phyloP scores from a whole-genome alignment of 1,284 basidiomycete species.

The Cronartium quercuum region DNA sequence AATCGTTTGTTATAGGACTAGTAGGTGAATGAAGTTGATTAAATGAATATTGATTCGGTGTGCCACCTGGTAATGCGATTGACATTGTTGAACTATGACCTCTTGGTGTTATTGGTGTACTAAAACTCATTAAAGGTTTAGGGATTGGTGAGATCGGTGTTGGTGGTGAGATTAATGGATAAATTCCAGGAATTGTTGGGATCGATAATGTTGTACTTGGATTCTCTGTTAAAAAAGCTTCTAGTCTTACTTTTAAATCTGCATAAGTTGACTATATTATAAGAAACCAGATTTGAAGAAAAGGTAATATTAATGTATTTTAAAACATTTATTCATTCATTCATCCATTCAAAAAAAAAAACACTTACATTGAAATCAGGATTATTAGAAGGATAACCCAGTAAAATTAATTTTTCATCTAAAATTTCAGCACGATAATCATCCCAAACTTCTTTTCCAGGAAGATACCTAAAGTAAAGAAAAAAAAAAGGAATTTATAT shows the following conservation, averaged over 20 bases:
- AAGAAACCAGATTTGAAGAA: neutral
- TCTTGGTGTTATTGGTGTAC: neutral
- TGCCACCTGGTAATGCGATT: neutral
- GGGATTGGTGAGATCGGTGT: neutral
- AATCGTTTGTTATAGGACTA: neutral
- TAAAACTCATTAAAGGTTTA: neutral
- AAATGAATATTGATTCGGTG: neutral
- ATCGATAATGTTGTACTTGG: constrained; percentile 7
- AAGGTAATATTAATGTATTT: no score
- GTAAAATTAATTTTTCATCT: constrained; percentile 12
- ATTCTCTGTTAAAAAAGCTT: constrained; percentile 4
- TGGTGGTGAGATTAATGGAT: constrained; percentile 2
- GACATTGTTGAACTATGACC: constrained; percentile 18
- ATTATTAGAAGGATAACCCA: constrained; percentile 24
- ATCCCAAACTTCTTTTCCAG: constrained; percentile 38
- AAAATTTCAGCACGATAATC: constrained; percentile 32
- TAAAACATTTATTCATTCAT: no score
- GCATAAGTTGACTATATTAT: neutral
- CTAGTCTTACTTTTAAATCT: constrained; percentile 15
- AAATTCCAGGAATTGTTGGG: constrained; percentile 23
- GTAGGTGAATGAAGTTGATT: neutral
- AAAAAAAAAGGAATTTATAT: neutral
- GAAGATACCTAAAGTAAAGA: constrained; percentile 15
- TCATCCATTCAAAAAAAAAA: no score
- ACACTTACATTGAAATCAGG: neutral